Conservation (phyloP, 371 early-diverging fungal genomes). For the Mucor circinelloides region DNA sequence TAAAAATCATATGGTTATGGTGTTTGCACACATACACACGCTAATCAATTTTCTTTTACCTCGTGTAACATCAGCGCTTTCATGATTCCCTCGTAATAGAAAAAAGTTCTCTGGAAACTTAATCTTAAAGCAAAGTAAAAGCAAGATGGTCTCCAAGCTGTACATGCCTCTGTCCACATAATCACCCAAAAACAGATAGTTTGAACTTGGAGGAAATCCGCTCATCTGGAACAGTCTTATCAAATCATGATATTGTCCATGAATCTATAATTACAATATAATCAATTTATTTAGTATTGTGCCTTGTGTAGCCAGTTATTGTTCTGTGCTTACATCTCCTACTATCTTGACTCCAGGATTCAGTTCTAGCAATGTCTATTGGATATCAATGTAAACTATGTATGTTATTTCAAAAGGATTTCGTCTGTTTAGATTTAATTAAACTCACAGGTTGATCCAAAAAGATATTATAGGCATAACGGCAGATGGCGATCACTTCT, state of each 20-base stretch:
- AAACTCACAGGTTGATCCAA: constrained; percentile 79
- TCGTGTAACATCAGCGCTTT: constrained; percentile 93
- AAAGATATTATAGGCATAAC: constrained; percentile 82
- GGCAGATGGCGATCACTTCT: constrained; percentile 90
- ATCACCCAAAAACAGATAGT: constrained; percentile 95
- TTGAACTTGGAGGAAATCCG: constrained; percentile 85
- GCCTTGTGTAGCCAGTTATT: not conserved
- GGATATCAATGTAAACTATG: not conserved
- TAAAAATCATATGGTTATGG: not conserved
- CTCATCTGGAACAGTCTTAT: constrained; percentile 84
- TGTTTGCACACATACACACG: not conserved
- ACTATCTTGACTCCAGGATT: constrained; percentile 94
- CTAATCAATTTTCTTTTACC: constrained; percentile 44
- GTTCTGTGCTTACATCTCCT: constrained; percentile 69
- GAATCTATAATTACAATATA: constrained; percentile 47
- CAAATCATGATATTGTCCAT: constrained; percentile 93
- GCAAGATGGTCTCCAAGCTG: constrained; percentile 91
- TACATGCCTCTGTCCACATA: constrained; percentile 98
- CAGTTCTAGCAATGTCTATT: constrained; percentile 83
- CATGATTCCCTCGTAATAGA: constrained; percentile 96
- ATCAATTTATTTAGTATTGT: not conserved
- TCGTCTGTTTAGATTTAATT: not conserved
- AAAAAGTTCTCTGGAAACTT: constrained; percentile 97
- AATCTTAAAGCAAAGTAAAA: constrained; percentile 95
- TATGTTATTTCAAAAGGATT: not conserved